Percentiles rank a stretch among this genome's conserved stretches.
phyloP scores from a whole-genome alignment of 495 filamentous ascomycete species.

The Hypoxylon trugodes region DNA sequence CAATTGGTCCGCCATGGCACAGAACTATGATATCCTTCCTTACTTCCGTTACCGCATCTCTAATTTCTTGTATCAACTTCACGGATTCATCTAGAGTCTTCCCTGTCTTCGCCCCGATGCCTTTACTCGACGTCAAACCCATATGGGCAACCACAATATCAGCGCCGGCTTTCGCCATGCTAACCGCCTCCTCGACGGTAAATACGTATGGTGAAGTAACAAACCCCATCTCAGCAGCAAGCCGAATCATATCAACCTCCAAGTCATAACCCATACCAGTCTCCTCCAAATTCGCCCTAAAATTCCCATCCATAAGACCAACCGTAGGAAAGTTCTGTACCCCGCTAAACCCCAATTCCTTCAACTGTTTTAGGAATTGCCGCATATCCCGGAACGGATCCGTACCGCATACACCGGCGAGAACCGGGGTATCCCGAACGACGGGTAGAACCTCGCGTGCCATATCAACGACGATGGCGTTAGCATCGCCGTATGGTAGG shows the following conservation, averaged over 20 bases:
- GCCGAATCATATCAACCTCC: conserved; percentile 71
- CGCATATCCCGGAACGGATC: conserved; percentile 70
- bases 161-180: conserved; percentile 70
- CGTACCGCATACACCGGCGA: conserved; percentile 73
- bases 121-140: conserved; percentile 70
- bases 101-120: conserved; percentile 68
- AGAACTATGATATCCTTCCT: conserved; percentile 69
- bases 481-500: conserved; percentile 77
- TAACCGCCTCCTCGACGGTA: conserved; percentile 62
- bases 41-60: conserved; percentile 64
- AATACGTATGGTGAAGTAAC: conserved; percentile 77
- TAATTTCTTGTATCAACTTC: conserved; percentile 65
- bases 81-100: conserved; percentile 70
- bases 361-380: conserved; percentile 64
- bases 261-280: conserved; percentile 72
- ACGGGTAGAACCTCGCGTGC: conserved; percentile 68
- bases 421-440: conserved; percentile 66
- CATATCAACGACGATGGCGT: conserved; percentile 74
- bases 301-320: conserved; percentile 72
- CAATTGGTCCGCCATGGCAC: conserved; percentile 75
- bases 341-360: conserved; percentile 68
- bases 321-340: conserved; percentile 80
- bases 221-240: conserved; percentile 64
- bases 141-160: conserved; percentile 76
- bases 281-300: conserved; percentile 72